Base-by-base conservation (phyloP, 495 filamentous ascomycete genomes). In the Xylaria curta region DNA sequence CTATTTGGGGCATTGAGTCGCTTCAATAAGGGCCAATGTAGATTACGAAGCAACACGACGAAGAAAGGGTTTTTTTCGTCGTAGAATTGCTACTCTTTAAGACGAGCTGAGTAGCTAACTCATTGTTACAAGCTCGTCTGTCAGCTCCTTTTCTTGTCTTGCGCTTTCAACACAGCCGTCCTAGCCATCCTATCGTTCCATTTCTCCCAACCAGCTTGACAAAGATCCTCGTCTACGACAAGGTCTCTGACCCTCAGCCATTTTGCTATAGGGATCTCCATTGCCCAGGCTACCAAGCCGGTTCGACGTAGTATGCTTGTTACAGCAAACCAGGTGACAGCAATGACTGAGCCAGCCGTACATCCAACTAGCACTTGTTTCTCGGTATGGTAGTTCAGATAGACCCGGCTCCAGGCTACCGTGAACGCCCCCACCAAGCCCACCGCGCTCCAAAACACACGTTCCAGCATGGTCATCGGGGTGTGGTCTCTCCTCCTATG, bases 351-450 rank as follows among this genome's bases (percentile, higher is more conserved):
- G 0, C 96, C 96, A 4, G 94, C 94, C 17, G 78, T 82, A 69
- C 82, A 89, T 15, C 96, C 96, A 1, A 92, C 94, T 15, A 93
- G 79, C 2, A 99, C 97, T 82, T 99, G 96, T 74, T 85, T 89
- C 36, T 86, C 87, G 5, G 95, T 98, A 82, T 99, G 96, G 81
- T 99, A 99, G 76, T 89, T 94, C 72, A 99, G 81, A 78, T 99
- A 99, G 65, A 97, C 86, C 46, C 96, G 85, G 73, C 92, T 96
- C 75, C 86, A 86, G 24, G 94, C 91, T 0, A 98, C 94, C 7
- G 87, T 84, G 2, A 80, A 89, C 1, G 95, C 94, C 51, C 87
- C 83, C 1, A 79, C 75, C 53, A 92, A 71, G 9, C 89, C 89
- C 10, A 86, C 78, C 15, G 87, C 53, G 38, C 91, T 89, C 59